Base-by-base conservation (phyloP, 2,329 filamentous ascomycete species). In the Xylaria sp. region DNA sequence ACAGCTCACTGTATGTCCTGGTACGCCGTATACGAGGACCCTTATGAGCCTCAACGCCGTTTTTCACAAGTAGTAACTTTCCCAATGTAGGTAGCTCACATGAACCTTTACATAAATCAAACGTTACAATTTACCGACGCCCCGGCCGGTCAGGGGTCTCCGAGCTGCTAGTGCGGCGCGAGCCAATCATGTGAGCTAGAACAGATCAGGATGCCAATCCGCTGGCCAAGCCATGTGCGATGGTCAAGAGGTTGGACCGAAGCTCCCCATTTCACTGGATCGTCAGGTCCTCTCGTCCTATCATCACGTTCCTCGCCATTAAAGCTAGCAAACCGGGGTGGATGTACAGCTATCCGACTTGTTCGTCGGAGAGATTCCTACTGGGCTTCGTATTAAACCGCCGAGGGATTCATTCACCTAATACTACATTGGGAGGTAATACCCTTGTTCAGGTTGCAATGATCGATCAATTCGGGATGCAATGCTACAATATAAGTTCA, bases 41-140 rank as follows among this genome's bases (percentile, higher is more conserved):
- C 15, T 46, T 6, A 31, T 42, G 31, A 68, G 56, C 49, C 51
- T 66, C 40, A 53, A 40, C 7, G 23, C 17, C 26, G 42, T 46
- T 44, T 20, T 54, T 59, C 51, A 23, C 46, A 23, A 61, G 33
- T 6, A 54, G 17, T 57, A 20, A 63, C 49, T 64, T 62, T 63
- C 65, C 61, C 49, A 60, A 65, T 65, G 46, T 10, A 68, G 61
- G 23, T 49, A 56, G 57, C 33, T 58, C 58, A 53, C 33, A 66
- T 31, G 56, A 44, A n/a, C 60, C 59, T 44, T 66, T 23, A 40
- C 38, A 40, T 23, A 53, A 60, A 71, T 71, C 66, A 58, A 69
- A 71, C 69, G 69, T 71, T 71, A 71, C 69, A 69, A 51, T 69
- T 49, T 66, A 57, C 36, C 54, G 46, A 42, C 53, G 60, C 26